Conservation (phyloP, 148 eudicot genomes). For the Bassia scoparia region DNA sequence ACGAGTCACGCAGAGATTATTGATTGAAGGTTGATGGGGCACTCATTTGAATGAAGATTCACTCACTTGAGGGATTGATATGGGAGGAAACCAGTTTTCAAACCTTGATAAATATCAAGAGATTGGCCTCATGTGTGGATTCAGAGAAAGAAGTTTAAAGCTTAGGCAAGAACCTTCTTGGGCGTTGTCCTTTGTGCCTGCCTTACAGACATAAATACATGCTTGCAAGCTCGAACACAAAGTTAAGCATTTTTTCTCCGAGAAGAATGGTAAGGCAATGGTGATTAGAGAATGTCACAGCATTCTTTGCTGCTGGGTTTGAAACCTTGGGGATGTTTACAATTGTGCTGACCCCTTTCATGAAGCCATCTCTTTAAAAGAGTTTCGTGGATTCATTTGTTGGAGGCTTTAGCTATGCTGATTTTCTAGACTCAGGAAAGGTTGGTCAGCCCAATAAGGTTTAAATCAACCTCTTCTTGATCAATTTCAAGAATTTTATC, state of each 20-base stretch:
- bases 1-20: conserved; percentile 45
- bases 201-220: conserved; percentile 55
- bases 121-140: conserved; percentile 73
- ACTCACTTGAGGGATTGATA: conserved; percentile 59
- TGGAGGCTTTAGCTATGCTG: conserved; percentile 95
- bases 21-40: conserved; percentile 64
- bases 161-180: conserved; percentile 70
- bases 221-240: conserved; percentile 51
- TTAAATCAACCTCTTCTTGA: conserved; percentile 68
- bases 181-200: conserved; percentile 69
- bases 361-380: conserved; percentile 51
- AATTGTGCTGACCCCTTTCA: conserved; percentile 80
- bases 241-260: conserved; percentile 83
- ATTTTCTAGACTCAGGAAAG: conserved; percentile 86
- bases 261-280: conserved; percentile 97
- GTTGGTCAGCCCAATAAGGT: conserved; percentile 82
- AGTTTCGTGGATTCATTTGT: conserved; percentile 76
- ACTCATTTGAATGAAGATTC: conserved; percentile 53
- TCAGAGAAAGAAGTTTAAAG: conserved; percentile 67
- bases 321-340: conserved; percentile 94
- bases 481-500: conserved; percentile 78
- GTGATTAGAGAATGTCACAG: conserved; percentile 90
- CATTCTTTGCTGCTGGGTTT: conserved; percentile 79
- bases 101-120: conserved; percentile 63
- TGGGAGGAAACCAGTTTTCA: conserved; percentile 98